Evolutionary conservation across 2,329 filamentous ascomycete species (phyloP), one percentile per base, ranked within the genome.

Genomic region (Neopestalotiopsis clavispora): DNA sequence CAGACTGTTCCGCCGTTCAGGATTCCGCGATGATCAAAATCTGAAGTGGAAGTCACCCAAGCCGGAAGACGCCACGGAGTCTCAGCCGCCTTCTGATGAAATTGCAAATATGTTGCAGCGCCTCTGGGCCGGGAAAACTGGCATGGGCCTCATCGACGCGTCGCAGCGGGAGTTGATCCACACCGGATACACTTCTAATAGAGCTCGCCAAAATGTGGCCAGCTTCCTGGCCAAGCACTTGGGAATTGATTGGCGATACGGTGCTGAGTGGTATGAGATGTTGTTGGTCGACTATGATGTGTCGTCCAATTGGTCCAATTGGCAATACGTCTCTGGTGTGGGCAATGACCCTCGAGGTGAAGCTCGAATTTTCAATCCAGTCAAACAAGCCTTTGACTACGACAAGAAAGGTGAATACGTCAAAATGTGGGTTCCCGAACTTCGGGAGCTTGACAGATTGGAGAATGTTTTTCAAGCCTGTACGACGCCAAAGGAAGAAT

Each of bases 231-330:
- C 91, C 0, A 94, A 93, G 72, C 91, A 94, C 70, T 82, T 95
- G 3, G 85, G 86, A 1, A 89, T 95, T 28, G 93, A 95, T 78
- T 96, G 93, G 93, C 87, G 92, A 0, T 85, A 93, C 14, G 93
- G 93, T 0, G 93, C 92, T 0, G 93, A 95, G 77, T 95, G 92
- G 91, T 95, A 95, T 75, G 93, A 95, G 77, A 88, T 86, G 76
- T 82, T 92, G 75, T 84, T 95, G 3, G 84, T 91, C 38, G 93
- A 96, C 76, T 94, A 95, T 76, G 93, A 95, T 73, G 86, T 92
- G 0, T 89, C 87, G 14, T 91, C 86, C 69, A 95, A 95, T 73
- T 95, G 92, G 92, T 90, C 90, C 10, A 94, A 94, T 74, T 95
- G 92, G 93, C 92, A 94, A 78, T 95, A 95, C 70, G 88, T 93